phyloP scores from a whole-genome alignment of 331 rosid genomes.

The Pyrus hybrid region DNA sequence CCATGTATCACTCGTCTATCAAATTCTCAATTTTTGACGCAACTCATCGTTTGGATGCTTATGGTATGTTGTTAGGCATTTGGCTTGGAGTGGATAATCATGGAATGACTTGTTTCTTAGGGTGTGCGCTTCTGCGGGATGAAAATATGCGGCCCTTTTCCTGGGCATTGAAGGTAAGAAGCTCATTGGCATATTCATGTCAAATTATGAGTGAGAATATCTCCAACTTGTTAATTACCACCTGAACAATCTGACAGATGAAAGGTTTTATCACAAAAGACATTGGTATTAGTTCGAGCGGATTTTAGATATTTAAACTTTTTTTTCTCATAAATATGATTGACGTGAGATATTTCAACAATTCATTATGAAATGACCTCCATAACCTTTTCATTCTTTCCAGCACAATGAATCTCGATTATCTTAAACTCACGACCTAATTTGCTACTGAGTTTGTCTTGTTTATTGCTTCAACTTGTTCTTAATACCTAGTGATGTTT shows the following conservation, averaged over 20 bases:
- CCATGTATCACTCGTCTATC: too few relatives aligned
- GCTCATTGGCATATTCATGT: neutral
- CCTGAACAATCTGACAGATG: too few relatives aligned
- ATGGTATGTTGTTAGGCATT: conserved; percentile 71
- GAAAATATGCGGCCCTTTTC: conserved; percentile 64
- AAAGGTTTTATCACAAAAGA: too few relatives aligned
- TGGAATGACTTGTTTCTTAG: conserved; percentile 73
- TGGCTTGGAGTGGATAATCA: conserved; percentile 93
- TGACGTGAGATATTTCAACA: too few relatives aligned
- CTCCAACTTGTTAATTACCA: too few relatives aligned
- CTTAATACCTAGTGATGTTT: neutral
- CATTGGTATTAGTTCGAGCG: too few relatives aligned
- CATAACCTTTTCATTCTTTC: neutral
- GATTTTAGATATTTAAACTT: too few relatives aligned
- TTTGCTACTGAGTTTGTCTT: neutral
- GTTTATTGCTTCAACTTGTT: neutral
- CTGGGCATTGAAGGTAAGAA: conserved; percentile 73
- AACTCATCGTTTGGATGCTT: conserved; percentile 65
- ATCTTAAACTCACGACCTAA: neutral
- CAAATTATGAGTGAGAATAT: too few relatives aligned
- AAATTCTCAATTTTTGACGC: conserved; percentile 39
- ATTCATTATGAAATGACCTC: neutral
- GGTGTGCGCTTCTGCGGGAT: conserved; percentile 65
- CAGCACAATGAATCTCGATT: neutral
- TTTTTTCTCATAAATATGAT: too few relatives aligned